phyloP scores from a whole-genome alignment of 208 protist species.

The Strigomonas culicis region DNA sequence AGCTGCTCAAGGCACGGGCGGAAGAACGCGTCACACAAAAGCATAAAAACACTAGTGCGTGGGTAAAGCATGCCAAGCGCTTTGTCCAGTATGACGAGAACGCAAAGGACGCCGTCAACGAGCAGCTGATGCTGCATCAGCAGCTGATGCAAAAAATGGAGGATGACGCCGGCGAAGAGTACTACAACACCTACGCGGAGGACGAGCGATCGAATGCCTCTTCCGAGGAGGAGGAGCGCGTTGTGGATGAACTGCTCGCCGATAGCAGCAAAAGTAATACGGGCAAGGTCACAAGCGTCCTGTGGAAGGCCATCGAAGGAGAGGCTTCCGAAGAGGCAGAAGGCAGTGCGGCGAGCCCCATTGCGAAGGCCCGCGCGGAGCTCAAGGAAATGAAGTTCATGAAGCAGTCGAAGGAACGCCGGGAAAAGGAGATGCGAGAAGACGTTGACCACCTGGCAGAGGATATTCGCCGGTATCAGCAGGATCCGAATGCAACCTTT shows the following conservation, averaged over 20 bases:
- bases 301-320: slow-evolving; percentile 31
- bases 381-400: slow-evolving; percentile 86
- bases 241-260: slow-evolving; percentile 74
- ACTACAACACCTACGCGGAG: slow-evolving; percentile 50
- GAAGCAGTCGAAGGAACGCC: slow-evolving; percentile 65
- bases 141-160: slow-evolving; percentile 89
- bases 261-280: slow-evolving; percentile 5
- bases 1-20: slow-evolving; percentile 73
- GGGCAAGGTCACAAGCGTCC: slow-evolving; percentile 31
- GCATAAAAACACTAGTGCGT: slow-evolving; percentile 92
- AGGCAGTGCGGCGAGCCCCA: slow-evolving; percentile 18
- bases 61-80: slow-evolving; percentile 88
- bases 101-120: slow-evolving; percentile 85
- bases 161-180: slow-evolving; percentile 76
- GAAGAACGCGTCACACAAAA: slow-evolving; percentile 89
- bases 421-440: slow-evolving; percentile 54
- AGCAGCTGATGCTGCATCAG: slow-evolving; percentile 83
- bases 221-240: slow-evolving; percentile 68
- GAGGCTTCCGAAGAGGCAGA: background rate
- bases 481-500: slow-evolving; percentile 14
- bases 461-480: slow-evolving; percentile 45
- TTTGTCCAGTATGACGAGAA: slow-evolving; percentile 73
- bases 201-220: slow-evolving; percentile 17
- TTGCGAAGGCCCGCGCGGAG: slow-evolving; percentile 63
- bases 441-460: slow-evolving; percentile 46